Base-by-base conservation (phyloP, 805 yeast species). In the Ogataea minuta region DNA sequence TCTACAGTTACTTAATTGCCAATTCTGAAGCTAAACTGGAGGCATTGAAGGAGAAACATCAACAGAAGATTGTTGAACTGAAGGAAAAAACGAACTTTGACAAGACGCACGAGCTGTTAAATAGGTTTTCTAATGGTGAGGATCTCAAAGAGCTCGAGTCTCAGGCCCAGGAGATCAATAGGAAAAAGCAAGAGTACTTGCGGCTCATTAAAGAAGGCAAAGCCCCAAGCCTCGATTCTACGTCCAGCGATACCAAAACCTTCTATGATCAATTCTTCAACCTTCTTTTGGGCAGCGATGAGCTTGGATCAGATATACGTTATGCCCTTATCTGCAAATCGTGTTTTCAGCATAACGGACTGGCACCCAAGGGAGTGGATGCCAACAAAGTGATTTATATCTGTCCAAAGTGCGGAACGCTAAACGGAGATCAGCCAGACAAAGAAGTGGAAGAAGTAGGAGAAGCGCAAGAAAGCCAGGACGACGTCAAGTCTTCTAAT, bases 331-430 rank as follows among this genome's bases (percentile, higher is more conserved):
- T 86, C 11, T 86, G 95, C 57, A 47, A 54, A 13, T 62, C 68
- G n/a, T 86, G 95, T 54, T 64, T 60, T 15, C 68, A 68, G 12
- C 95, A 86, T 60, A 86, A 87, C 54, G 95, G 95, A 1, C 68
- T 86, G 31, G 95, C 95, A 0, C 85, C 88, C 4, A 88, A 85
- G 2, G 82, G 83, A 6, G 63, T 71, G 43, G 44, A 56, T 2
- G 82, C 91, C 0, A 52, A 49, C 2, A 53, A 59, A 4, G 77
- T 84, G 7, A 62, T 59, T 36, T 86, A 81, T 51, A 54, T 66
- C 2, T 86, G 95, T 63, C 84, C 88, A 7, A 60, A 62, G 15
- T 85, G 95, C 61, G 84, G 82, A 1, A 25, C 41, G 2, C 6
- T 62, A 24, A 66, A 65, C 46, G 69, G 67, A 3, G 32, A 34